phyloP scores from a whole-genome alignment of 345 rosid genomes.

The Carallia pectinifolia region DNA sequence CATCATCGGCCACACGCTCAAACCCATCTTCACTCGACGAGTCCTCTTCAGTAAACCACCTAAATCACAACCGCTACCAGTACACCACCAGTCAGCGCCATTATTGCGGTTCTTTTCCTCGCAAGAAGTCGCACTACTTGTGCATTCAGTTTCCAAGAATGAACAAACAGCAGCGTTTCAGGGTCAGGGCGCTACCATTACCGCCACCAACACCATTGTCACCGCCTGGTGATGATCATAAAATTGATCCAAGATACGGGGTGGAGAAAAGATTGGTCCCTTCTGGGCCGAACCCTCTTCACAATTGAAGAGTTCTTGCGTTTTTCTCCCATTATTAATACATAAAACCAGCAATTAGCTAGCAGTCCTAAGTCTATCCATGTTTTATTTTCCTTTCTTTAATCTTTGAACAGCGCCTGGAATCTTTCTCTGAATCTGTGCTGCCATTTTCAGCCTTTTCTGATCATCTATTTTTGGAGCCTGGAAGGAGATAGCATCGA shows the following conservation, averaged over 20 bases:
- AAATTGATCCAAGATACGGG: constrained; percentile 60
- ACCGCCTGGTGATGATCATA: constrained; percentile 15
- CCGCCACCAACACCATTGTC: neutral
- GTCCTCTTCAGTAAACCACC: constrained; percentile 20
- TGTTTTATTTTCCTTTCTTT: too few relatives aligned
- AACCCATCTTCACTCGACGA: neutral
- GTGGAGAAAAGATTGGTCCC: constrained; percentile 65
- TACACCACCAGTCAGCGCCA: neutral
- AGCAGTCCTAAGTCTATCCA: neutral
- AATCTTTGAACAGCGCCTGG: neutral
- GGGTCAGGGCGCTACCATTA: constrained; percentile 4
- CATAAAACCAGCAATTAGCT: too few relatives aligned
- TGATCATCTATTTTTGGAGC: neutral
- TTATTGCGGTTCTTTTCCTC: constrained; percentile 39
- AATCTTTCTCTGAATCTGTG: neutral
- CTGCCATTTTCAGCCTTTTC: neutral
- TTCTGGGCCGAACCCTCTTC: constrained; percentile 72
- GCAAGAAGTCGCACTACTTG: constrained; percentile 24
- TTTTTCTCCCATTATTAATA: too few relatives aligned
- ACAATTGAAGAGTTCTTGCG: constrained; percentile 37
- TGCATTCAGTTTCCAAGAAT: constrained; percentile 43
- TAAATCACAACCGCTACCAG: neutral
- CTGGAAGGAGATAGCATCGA: too few relatives aligned
- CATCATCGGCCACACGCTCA: constrained; percentile 1
- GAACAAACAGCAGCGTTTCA: constrained; percentile 16